Evolutionary conservation across 768 basidiomycete species (phyloP).

Genomic region (Podaxis carcinomalis): DNA sequence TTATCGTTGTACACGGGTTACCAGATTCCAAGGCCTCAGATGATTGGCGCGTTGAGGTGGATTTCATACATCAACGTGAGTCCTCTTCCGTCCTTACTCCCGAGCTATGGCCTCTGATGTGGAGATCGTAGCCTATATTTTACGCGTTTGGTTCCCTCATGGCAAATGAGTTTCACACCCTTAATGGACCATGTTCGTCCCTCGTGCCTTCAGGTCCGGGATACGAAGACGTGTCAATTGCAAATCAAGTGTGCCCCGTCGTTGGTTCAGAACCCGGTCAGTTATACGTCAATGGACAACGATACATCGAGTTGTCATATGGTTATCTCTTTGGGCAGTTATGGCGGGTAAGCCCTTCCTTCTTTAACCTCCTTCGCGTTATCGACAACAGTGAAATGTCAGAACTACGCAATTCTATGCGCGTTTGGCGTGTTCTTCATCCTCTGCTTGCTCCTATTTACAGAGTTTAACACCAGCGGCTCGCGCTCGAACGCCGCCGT

Average conservation of each 20-base stretch:
- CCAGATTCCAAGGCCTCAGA: conserved; percentile 51
- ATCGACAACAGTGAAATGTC: background rate
- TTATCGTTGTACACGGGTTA: conserved; percentile 29
- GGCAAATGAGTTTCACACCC: conserved; percentile 76
- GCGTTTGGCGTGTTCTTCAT: conserved; percentile 65
- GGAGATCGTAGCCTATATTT: conserved; percentile 44
- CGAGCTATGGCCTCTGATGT: too few relatives aligned
- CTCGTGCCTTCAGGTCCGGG: conserved; percentile 61
- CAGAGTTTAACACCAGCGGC: conserved; percentile 45
- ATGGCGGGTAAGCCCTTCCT: conserved; percentile 36
- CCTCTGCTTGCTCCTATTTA: conserved; percentile 49
- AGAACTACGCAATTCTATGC: conserved; percentile 69
- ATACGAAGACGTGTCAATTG: conserved; percentile 49
- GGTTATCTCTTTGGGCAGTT: conserved; percentile 37
- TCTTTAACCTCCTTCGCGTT: background rate
- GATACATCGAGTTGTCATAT: conserved; percentile 45
- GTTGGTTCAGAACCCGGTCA: conserved; percentile 63
- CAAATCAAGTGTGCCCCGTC: conserved; percentile 75
- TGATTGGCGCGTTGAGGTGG: conserved; percentile 69
- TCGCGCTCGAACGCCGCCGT: conserved; percentile 36
- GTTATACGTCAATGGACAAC: conserved; percentile 53
- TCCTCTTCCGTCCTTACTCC: conserved; percentile 11
- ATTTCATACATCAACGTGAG: conserved; percentile 59
- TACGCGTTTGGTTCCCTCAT: conserved; percentile 76
- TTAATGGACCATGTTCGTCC: conserved; percentile 55